Conservation (phyloP, 2,329 filamentous ascomycete species). For the Colletotrichum truncatum region DNA sequence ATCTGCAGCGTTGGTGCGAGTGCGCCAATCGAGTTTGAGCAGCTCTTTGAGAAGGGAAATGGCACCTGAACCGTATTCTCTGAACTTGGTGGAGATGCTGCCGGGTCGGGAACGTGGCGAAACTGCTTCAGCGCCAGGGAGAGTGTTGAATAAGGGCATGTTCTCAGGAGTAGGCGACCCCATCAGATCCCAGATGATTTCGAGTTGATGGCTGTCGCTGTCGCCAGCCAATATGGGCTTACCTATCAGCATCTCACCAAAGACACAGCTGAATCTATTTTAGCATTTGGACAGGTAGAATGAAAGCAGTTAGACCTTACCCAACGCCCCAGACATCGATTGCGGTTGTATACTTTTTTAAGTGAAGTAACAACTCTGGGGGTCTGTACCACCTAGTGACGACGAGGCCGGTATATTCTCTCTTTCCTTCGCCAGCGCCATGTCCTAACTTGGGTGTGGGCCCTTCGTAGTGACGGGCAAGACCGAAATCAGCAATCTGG, state of each 20-base stretch:
- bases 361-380: slow-evolving; percentile 87
- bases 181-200: slow-evolving; percentile 93
- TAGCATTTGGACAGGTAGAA: slow-evolving; percentile 24
- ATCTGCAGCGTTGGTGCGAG: slow-evolving; percentile 91
- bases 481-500: slow-evolving; percentile 96
- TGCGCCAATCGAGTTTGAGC: slow-evolving; percentile 87
- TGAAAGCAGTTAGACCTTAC: slow-evolving; percentile 57
- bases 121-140: slow-evolving; percentile 84
- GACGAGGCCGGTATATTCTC: slow-evolving; percentile 96
- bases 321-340: slow-evolving; percentile 99
- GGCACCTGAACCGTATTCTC: slow-evolving; percentile 76
- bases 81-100: slow-evolving; percentile 78
- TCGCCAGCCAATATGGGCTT: slow-evolving; percentile 93
- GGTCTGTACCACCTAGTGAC: slow-evolving; percentile 98
- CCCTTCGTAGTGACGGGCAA: slow-evolving; percentile 93
- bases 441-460: slow-evolving; percentile 77
- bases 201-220: slow-evolving; percentile 87
- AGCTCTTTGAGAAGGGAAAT: slow-evolving; percentile 85
- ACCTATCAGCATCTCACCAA: slow-evolving; percentile 95
- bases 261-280: slow-evolving; percentile 77
- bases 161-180: slow-evolving; percentile 88
- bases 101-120: slow-evolving; percentile 69
- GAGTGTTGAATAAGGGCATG: slow-evolving; percentile 89
- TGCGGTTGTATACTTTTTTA: slow-evolving; percentile 93
- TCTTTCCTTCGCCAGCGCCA: slow-evolving; percentile 83